Conservation (phyloP, 106 monocot species). For the Dendrobium chrysotoxum region DNA sequence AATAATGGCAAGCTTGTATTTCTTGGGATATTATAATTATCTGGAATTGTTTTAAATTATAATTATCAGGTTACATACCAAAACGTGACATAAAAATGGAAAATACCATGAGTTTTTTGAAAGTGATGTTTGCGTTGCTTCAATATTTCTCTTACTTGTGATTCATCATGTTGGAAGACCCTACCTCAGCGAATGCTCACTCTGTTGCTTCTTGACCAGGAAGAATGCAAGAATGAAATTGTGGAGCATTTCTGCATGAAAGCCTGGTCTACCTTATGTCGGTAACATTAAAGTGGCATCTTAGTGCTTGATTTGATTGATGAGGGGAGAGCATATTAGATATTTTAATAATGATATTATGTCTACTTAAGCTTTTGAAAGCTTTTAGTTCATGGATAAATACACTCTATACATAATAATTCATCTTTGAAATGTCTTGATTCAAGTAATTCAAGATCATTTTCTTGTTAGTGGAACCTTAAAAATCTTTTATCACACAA, state of each 20-base stretch:
- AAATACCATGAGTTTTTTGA: not conserved
- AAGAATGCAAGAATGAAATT: not conserved
- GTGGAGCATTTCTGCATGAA: not conserved
- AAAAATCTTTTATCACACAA: not conserved
- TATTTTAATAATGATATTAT: not conserved
- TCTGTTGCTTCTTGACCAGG: not conserved
- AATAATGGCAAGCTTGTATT: not conserved
- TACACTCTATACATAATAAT: not conserved
- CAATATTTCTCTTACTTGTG: not conserved
- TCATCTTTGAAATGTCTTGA: not conserved
- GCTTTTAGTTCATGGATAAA: not conserved
- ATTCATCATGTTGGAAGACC: not conserved
- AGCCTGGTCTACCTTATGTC: no score
- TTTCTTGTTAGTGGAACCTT: not conserved
- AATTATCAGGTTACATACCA: not conserved
- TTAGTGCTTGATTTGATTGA: not conserved
- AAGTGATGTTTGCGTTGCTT: not conserved
- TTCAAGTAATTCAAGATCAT: not conserved
- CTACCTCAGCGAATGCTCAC: not conserved
- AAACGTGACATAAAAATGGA: not conserved
- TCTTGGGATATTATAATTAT: not conserved
- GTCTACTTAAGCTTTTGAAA: not conserved
- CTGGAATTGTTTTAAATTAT: not conserved
- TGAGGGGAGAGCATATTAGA: not conserved
- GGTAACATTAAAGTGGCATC: not conserved